Conservation (phyloP, 441 rosid genomes). For the Hura crepitans region DNA sequence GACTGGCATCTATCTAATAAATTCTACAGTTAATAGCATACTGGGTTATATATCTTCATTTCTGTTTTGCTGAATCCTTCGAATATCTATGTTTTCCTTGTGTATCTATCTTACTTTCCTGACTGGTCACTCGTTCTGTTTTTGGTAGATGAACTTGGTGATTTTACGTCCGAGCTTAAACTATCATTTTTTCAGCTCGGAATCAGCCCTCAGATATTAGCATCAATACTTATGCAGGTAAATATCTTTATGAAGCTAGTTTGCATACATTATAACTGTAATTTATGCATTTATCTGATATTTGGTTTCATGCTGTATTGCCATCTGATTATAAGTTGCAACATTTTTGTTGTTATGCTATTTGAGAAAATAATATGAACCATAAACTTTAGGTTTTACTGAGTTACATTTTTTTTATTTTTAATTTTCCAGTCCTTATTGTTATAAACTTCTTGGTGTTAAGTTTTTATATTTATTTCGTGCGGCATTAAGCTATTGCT, state of each 20-base stretch:
- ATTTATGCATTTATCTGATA: neutral
- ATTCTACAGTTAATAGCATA: neutral
- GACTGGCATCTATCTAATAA: conserved; percentile 4
- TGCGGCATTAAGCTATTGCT: neutral
- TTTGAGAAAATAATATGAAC: neutral
- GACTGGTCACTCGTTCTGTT: conserved; percentile 8
- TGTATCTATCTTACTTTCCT: neutral
- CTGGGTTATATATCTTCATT: neutral
- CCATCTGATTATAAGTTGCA: neutral
- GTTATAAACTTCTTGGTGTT: neutral
- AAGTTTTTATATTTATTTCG: neutral
- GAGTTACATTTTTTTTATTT: neutral
- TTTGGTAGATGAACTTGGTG: conserved; percentile 80
- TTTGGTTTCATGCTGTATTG: neutral
- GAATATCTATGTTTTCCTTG: too few species aligned
- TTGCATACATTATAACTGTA: neutral
- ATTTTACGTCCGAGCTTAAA: conserved; percentile 71
- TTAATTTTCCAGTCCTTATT: neutral
- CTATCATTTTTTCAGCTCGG: conserved; percentile 95
- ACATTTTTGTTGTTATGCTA: neutral
- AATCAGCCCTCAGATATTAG: conserved; percentile 85
- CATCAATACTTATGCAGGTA: conserved; percentile 93
- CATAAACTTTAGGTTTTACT: neutral
- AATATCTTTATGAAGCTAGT: conserved; percentile 16
- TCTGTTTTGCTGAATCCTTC: neutral